A percentile compares a stretch with the other conserved stretches of the same genome.
These are phyloP conservation scores for Apophysomyces elegans DNA, from an alignment of 371 early-diverging fungal species.

Conservation along the genomic window DNA sequence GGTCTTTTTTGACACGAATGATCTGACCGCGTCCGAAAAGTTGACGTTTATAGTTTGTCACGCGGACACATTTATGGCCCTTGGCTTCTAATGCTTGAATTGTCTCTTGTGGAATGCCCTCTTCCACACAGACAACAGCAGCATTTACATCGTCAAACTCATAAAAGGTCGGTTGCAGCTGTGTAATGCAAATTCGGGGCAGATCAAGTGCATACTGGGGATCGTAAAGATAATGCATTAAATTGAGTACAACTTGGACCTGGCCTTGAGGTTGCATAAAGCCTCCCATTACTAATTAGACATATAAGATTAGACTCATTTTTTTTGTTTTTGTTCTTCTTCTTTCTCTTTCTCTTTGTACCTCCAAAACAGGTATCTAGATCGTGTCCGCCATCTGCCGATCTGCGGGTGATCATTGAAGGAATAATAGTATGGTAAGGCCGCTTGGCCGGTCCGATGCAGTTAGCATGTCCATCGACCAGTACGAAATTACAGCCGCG, in stretches of 20 bases:
- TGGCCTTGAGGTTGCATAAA: slow-evolving; percentile 89
- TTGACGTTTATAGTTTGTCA: slow-evolving; percentile 41
- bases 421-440: slow-evolving; percentile 89
- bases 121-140: slow-evolving; percentile 65
- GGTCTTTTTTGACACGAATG: slow-evolving; percentile 42
- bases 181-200: slow-evolving; percentile 69
- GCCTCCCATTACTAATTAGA: slow-evolving; percentile 49
- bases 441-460: slow-evolving; percentile 75
- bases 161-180: slow-evolving; percentile 35
- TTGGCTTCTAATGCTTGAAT: slow-evolving; percentile 49
- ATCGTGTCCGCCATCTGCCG: slow-evolving; percentile 36
- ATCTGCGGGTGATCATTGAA: slow-evolving; percentile 61
- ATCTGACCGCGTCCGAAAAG: slow-evolving; percentile 83
- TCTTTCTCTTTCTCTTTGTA: slow-evolving; percentile 21
- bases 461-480: slow-evolving; percentile 67
- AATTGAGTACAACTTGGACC: slow-evolving; percentile 77
- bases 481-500: slow-evolving; percentile 75
- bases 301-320: not conserved
- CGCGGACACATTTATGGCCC: slow-evolving; percentile 62
- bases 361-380: slow-evolving; percentile 60
- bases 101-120: slow-evolving; percentile 53
- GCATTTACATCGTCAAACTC: slow-evolving; percentile 36
- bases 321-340: not conserved
- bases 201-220: slow-evolving; percentile 78
- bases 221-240: slow-evolving; percentile 58